Percentiles rank a stretch among this genome's conserved stretches.
Evolutionary conservation across 306 rosid species (phyloP).

Genomic region (Rosa persica): DNA sequence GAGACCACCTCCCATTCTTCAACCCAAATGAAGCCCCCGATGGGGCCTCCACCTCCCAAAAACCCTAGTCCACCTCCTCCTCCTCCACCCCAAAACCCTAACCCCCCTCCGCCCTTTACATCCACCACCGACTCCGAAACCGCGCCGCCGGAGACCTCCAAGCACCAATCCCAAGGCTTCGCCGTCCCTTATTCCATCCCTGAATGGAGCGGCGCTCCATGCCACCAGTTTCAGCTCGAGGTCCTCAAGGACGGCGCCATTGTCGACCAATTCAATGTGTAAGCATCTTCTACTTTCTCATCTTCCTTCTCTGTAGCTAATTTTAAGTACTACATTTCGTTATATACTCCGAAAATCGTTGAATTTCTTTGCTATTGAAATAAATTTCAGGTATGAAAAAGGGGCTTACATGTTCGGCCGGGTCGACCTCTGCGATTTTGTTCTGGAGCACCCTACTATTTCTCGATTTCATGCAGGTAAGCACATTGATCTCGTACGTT

Average conservation of each 20-base stretch:
- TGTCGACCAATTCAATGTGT: slow-evolving; percentile 53
- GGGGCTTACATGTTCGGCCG: slow-evolving; percentile 98
- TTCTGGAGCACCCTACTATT: slow-evolving; percentile 81
- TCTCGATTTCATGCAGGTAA: slow-evolving; percentile 93
- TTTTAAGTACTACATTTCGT: background rate
- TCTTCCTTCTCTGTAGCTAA: background rate
- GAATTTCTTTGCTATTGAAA: background rate
- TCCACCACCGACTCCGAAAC: slow-evolving; percentile 18
- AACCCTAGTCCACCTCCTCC: slow-evolving; percentile 14
- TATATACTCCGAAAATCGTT: background rate
- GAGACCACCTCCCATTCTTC: slow-evolving; percentile 24
- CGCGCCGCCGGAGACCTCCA: slow-evolving; percentile 18
- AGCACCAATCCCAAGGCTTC: slow-evolving; percentile 30
- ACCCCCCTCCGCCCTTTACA: background rate
- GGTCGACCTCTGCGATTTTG: slow-evolving; percentile 82
- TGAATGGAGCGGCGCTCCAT: slow-evolving; percentile 74
- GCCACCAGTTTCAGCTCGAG: slow-evolving; percentile 74
- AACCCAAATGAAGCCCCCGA: slow-evolving; percentile 13
- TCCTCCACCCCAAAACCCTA: slow-evolving; percentile 8
- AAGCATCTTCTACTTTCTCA: slow-evolving; percentile 9
- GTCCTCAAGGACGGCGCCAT: slow-evolving; percentile 85
- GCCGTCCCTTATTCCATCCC: slow-evolving; percentile 76
- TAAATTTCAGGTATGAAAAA: slow-evolving; percentile 52
- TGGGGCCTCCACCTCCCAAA: slow-evolving; percentile 48
- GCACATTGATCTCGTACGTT: background rate